Evolutionary conservation across 805 yeast genomes (phyloP).

Genomic region (Candida yuanshanica): DNA sequence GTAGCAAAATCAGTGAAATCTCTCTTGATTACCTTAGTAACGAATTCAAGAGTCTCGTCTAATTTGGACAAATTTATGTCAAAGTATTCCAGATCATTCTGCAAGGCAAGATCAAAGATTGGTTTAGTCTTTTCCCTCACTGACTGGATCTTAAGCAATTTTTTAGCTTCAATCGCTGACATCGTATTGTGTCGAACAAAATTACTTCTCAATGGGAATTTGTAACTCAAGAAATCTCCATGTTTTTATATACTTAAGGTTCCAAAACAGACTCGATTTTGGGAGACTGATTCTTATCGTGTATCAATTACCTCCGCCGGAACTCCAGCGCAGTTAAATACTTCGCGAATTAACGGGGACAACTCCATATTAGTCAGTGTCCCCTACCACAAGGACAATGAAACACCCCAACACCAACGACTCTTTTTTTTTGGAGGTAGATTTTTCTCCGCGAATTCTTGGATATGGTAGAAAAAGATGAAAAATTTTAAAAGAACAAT

Average conservation of each 20-base stretch:
- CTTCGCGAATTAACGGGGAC: no score
- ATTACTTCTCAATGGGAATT: no score
- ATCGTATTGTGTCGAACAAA: background rate
- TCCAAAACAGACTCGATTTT: no score
- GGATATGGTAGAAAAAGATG: constrained; percentile 5
- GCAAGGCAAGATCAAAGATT: constrained; percentile 36
- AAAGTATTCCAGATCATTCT: constrained; percentile 35
- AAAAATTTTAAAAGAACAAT: constrained; percentile 8
- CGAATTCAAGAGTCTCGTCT: constrained; percentile 38
- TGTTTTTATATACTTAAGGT: background rate
- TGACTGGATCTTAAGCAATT: constrained; percentile 45
- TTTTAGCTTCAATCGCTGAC: constrained; percentile 13
- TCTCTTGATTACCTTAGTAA: constrained; percentile 33
- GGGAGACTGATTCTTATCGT: background rate
- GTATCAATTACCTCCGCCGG: background rate
- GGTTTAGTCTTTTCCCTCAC: constrained; percentile 47
- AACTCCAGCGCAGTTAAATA: background rate
- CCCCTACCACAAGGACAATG: background rate
- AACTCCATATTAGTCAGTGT: no score
- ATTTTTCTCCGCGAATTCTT: no score
- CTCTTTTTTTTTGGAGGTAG: constrained; percentile 12
- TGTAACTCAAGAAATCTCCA: background rate
- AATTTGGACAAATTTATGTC: constrained; percentile 39
- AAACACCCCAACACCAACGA: constrained; percentile 19
- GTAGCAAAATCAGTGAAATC: constrained; percentile 37